These are phyloP conservation scores for Scutellaria galericulata DNA, from an alignment of 257 asterid genomes.

Conservation along the genomic window DNA sequence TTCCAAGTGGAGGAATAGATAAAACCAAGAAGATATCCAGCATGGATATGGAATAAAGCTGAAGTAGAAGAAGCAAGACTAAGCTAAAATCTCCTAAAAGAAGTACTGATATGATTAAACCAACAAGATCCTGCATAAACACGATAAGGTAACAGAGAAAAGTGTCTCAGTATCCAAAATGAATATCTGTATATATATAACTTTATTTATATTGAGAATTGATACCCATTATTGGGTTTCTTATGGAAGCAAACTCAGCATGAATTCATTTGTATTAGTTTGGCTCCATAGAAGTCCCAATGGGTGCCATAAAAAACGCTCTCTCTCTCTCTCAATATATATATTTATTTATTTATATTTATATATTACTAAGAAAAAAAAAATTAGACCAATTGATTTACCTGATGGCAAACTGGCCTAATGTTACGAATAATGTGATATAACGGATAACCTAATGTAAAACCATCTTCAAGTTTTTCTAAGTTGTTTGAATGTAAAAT, in stretches of 20 bases:
- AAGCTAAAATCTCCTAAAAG: constrained; percentile 90
- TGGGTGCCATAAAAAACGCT: too few species aligned
- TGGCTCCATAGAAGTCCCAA: too few species aligned
- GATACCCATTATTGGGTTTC: too few species aligned
- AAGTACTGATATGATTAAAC: constrained; percentile 74
- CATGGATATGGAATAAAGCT: constrained; percentile 75
- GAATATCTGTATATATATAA: neutral
- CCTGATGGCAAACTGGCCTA: constrained; percentile 91
- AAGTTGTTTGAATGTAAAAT: constrained; percentile 57
- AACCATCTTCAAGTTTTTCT: constrained; percentile 57
- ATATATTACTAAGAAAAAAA: neutral
- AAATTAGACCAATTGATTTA: constrained; percentile 34
- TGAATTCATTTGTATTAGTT: too few species aligned
- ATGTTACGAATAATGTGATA: constrained; percentile 66
- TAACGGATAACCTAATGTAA: constrained; percentile 52
- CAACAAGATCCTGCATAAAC: constrained; percentile 82
- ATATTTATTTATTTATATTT: neutral
- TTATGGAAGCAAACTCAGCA: too few species aligned
- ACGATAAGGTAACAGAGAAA: constrained; percentile 28
- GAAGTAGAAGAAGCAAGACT: constrained; percentile 84
- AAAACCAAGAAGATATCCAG: constrained; percentile 66
- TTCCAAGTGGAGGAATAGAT: constrained; percentile 79
- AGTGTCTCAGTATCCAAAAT: constrained; percentile 19
- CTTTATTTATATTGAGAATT: too few species aligned
- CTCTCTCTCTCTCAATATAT: neutral